These are phyloP conservation scores for Aspergillus fumigatiaffinis DNA, from an alignment of 2,329 filamentous ascomycete genomes.

Conservation along the genomic window DNA sequence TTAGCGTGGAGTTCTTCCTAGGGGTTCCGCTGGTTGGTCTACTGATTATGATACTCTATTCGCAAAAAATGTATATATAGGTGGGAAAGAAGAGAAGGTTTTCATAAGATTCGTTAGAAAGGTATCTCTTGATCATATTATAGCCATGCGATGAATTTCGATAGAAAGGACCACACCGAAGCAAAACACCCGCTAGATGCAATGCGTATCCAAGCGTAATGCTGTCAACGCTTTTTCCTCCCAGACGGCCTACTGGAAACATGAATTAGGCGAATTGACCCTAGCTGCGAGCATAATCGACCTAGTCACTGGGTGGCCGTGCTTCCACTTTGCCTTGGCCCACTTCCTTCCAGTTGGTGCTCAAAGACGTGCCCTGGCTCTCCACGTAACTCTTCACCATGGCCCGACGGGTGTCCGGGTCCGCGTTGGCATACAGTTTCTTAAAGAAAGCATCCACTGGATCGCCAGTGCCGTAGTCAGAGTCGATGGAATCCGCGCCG, in stretches of 20 bases:
- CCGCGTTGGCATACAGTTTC: constrained; percentile 72
- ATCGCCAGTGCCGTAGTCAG: constrained; percentile 50
- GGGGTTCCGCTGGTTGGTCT: neutral
- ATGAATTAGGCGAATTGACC: neutral
- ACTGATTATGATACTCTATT: neutral
- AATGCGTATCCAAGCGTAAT: neutral
- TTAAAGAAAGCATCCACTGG: constrained; percentile 85
- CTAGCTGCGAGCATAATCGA: neutral
- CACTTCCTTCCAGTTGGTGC: constrained; percentile 88
- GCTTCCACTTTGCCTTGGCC: constrained; percentile 63
- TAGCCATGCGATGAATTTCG: neutral
- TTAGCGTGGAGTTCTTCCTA: neutral
- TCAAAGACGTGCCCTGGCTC: constrained; percentile 88
- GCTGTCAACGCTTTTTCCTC: neutral
- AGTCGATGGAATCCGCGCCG: constrained; percentile 42
- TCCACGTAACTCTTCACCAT: constrained; percentile 98
- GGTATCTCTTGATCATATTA: neutral
- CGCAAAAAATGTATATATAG: neutral
- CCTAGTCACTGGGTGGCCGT: constrained; percentile 23
- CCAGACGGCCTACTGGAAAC: neutral
- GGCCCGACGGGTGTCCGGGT: constrained; percentile 76
- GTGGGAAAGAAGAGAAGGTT: neutral
- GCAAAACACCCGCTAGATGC: neutral
- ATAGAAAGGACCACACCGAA: neutral
- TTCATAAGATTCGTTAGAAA: neutral